Evolutionary conservation across 495 filamentous ascomycete genomes (phyloP).

Genomic region (Podospora pseudopauciseta): DNA sequence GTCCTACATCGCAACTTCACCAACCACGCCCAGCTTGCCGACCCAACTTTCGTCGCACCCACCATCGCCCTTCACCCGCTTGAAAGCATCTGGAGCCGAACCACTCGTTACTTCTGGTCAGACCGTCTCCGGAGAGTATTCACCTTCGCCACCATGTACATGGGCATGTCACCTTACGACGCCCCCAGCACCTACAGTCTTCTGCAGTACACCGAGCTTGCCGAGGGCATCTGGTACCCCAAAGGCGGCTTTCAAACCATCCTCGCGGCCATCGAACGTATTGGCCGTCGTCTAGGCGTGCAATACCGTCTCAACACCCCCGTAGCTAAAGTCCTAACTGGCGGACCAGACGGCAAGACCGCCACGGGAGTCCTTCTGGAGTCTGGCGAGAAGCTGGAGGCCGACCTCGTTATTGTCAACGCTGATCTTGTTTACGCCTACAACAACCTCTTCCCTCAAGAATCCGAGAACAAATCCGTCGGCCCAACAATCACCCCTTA

Average conservation of each 20-base stretch:
- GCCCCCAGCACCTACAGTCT: constrained; percentile 69
- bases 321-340: constrained; percentile 48
- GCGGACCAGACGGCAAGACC: constrained; percentile 35
- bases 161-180: constrained; percentile 72
- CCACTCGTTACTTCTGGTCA: constrained; percentile 60
- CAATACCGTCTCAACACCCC: constrained; percentile 53
- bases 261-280: constrained; percentile 51
- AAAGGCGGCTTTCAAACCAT: constrained; percentile 63
- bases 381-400: constrained; percentile 49
- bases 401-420: constrained; percentile 63
- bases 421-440: constrained; percentile 70
- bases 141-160: constrained; percentile 74
- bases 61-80: constrained; percentile 60
- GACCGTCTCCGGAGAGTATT: constrained; percentile 63
- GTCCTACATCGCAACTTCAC: constrained; percentile 64
- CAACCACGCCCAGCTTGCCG: constrained; percentile 47
- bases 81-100: constrained; percentile 58
- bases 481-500: constrained; percentile 29
- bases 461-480: constrained; percentile 9
- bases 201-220: constrained; percentile 68
- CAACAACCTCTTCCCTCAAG: constrained; percentile 54
- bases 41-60: constrained; percentile 49
- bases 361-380: constrained; percentile 54
- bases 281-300: constrained; percentile 56
- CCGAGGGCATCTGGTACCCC: constrained; percentile 72